Evolutionary conservation across 805 yeast genomes (phyloP), one percentile per base, ranked within the genome.

Genomic region (Vanderwaltozyma verrucispora): DNA sequence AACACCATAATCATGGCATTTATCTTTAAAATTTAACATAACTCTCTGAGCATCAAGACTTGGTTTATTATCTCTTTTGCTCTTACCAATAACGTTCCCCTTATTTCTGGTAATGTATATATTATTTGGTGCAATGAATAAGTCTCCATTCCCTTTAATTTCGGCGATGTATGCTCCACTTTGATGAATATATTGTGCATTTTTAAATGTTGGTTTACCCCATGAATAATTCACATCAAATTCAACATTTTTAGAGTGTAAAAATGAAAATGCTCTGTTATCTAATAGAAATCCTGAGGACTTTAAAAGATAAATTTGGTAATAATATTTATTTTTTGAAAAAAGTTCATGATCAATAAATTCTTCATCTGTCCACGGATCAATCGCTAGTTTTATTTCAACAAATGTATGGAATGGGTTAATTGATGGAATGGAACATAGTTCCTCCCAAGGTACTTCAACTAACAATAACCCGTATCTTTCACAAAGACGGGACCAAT

Each of bases 131-230:
- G 94, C 94, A 51, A 88, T 62, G 48, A 82, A 78, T 44, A 86
- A 69, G 37, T 75, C 80, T 17, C 94, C 92, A 46, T 75, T 77
- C 28, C 76, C 84, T 46, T 88, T 67, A 24, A 89, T 67, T 58
- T 89, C 96, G 2, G 92, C 94, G 38, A 92, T 75, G 50, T 88
- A 85, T 1, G 84, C 78, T 2, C 99, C 99, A 0, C 94, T 76
- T 41, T 68, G 71, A 56, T 92, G 98, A 35, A 92, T 80, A 53
- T 82, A 94, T 59, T 92, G 98, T 1, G 85, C 86, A 57, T 74
- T 82, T 50, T 78, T 75, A 64, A 83, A 87, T 25, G 65, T 67
- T 2, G 95, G 94, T 40, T 69, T 73, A 2, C 97, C 97, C 97
- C 97, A 89, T 15, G 95, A 82, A 57, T 87, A 89, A 14, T 67